Percentiles rank a stretch among this genome's conserved stretches.
phyloP scores from a whole-genome alignment of 768 basidiomycete species.

The Kwoniella bestiolae region DNA sequence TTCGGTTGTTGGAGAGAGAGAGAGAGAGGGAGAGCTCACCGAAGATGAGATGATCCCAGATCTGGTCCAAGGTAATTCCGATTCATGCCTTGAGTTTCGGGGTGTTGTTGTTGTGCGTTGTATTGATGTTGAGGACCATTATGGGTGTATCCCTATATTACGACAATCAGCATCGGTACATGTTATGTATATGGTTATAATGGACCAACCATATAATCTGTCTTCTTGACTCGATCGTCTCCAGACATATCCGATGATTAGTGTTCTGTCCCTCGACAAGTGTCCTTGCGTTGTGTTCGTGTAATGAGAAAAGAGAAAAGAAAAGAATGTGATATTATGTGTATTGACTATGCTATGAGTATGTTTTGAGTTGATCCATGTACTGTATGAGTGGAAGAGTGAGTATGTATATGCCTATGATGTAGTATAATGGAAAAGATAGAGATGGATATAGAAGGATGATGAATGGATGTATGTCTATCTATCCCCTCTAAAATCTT shows the following conservation, averaged over 20 bases:
- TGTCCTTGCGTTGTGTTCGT: conserved; percentile 4
- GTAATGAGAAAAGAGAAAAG: not conserved
- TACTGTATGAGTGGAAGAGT: not conserved
- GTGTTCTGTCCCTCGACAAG: not conserved
- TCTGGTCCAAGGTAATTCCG: conserved; percentile 28
- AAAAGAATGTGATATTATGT: not conserved
- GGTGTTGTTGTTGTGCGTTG: conserved; percentile 13
- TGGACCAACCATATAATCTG: conserved; percentile 16
- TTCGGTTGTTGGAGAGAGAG: not conserved
- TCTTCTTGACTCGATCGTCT: conserved; percentile 23
- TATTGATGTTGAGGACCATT: conserved; percentile 15
- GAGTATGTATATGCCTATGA: not conserved
- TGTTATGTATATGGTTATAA: not conserved
- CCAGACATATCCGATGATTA: conserved; percentile 1
- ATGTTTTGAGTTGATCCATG: not conserved
- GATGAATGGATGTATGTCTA: not conserved
- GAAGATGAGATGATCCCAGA: conserved; percentile 15
- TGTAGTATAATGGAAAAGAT: not conserved
- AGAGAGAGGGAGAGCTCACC: conserved; percentile 11
- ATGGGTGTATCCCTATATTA: conserved; percentile 18
- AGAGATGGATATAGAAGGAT: not conserved
- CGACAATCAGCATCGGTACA: not conserved
- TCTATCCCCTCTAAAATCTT: not conserved
- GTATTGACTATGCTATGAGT: conserved; percentile 2
- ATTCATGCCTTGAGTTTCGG: conserved; percentile 23